Evolutionary conservation across 768 basidiomycete genomes (phyloP).

Genomic region (Tylopilus vinaceipallidus): DNA sequence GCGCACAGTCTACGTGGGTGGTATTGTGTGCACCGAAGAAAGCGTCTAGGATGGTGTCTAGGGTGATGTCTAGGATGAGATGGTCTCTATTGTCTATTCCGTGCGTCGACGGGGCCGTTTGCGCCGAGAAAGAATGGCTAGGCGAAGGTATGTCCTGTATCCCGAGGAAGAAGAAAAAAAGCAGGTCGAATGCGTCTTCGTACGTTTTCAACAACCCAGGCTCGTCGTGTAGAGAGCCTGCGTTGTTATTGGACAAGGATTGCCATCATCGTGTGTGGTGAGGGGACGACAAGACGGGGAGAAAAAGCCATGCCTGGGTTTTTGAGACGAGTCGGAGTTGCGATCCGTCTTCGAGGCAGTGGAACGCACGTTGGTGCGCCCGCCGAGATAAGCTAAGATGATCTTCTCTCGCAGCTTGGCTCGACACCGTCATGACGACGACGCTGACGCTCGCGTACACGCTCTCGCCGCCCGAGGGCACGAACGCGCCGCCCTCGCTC

Average conservation of each 20-base stretch:
- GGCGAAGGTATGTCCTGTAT: too few relatives aligned
- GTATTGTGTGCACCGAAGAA: too few relatives aligned
- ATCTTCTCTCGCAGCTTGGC: not conserved
- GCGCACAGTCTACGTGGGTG: not conserved
- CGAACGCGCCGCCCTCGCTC: constrained; percentile 19
- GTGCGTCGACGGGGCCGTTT: not conserved
- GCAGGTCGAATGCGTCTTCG: not conserved
- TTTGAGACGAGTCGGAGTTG: constrained; percentile 17
- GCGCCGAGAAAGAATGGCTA: not conserved
- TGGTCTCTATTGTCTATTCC: constrained; percentile 16
- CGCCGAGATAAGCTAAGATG: constrained; percentile 25
- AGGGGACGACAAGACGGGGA: constrained; percentile 1
- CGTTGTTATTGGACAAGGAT: constrained; percentile 52
- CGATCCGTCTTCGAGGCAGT: not conserved
- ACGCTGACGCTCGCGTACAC: constrained; percentile 12
- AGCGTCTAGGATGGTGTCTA: constrained; percentile 7
- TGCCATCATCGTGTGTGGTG: constrained; percentile 40
- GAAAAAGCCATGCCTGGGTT: not conserved
- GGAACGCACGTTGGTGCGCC: constrained; percentile 4
- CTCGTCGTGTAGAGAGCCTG: constrained; percentile 34
- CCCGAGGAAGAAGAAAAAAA: not conserved
- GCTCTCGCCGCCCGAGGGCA: constrained; percentile 22
- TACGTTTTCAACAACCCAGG: constrained; percentile 18
- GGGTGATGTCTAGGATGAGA: not conserved
- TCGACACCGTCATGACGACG: constrained; percentile 13